phyloP scores from a whole-genome alignment of 306 rosid genomes.

The Leucaena leucocephala region DNA sequence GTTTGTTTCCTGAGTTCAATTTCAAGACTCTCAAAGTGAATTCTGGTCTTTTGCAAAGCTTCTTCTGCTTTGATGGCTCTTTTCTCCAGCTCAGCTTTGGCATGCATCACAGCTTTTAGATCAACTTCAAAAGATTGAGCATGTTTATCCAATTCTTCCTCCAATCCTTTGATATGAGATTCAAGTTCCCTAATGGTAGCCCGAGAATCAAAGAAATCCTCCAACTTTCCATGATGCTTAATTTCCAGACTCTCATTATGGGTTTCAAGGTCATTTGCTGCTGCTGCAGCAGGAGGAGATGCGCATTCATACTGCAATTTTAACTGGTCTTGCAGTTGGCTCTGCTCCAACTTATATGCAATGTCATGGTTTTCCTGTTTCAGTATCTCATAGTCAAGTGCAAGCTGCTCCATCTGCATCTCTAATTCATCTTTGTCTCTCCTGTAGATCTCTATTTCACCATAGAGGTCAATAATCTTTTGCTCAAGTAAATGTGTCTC shows the following conservation, averaged over 20 bases:
- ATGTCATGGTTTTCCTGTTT: constrained; percentile 97
- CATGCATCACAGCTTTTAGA: constrained; percentile 57
- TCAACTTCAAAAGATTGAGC: constrained; percentile 74
- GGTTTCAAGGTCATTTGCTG: constrained; percentile 50
- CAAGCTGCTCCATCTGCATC: constrained; percentile 99
- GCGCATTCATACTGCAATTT: constrained; percentile 80
- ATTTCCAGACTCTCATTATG: constrained; percentile 67
- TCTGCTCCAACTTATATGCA: constrained; percentile 83
- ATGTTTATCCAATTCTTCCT: constrained; percentile 78
- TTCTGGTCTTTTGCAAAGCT: constrained; percentile 64
- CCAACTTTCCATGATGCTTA: constrained; percentile 62
- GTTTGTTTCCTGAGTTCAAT: constrained; percentile 67
- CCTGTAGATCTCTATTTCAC: constrained; percentile 83
- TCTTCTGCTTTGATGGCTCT: constrained; percentile 92
- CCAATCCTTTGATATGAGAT: constrained; percentile 59
- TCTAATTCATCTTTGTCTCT: constrained; percentile 94
- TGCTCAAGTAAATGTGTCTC: constrained; percentile 69
- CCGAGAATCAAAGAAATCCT: constrained; percentile 70
- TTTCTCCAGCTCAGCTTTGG: constrained; percentile 85
- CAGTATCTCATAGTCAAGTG: constrained; percentile 96
- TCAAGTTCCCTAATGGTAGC: constrained; percentile 64
- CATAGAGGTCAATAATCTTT: constrained; percentile 68
- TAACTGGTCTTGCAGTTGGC: constrained; percentile 85
- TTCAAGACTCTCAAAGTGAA: constrained; percentile 50
- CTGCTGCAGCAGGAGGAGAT: constrained; percentile 56